Conservation (phyloP, 2,329 filamentous ascomycete species). For the Pseudogymnoascus sp. region DNA sequence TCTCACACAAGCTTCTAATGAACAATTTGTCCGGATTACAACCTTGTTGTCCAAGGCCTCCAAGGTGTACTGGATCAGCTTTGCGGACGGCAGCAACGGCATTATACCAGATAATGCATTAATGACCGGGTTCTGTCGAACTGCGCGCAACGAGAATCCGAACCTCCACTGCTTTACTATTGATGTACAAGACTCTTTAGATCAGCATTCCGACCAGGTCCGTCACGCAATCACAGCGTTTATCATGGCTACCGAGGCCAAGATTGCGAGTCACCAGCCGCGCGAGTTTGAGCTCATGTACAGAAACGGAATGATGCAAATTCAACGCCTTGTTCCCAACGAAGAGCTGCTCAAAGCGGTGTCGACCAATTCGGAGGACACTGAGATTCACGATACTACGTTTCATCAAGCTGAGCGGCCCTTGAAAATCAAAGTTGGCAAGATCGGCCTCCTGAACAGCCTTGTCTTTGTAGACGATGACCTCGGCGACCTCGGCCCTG, state of each 20-base stretch:
- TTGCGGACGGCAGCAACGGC: slow-evolving; percentile 10
- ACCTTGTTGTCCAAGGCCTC: neutral
- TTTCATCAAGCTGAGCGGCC: neutral
- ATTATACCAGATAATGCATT: slow-evolving; percentile 14
- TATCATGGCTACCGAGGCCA: neutral
- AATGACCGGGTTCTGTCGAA: slow-evolving; percentile 14
- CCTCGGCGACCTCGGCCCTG: neutral
- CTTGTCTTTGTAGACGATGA: neutral
- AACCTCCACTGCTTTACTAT: slow-evolving; percentile 15
- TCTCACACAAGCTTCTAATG: neutral
- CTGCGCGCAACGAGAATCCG: slow-evolving; percentile 14
- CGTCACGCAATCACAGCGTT: neutral
- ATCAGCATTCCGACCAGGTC: neutral
- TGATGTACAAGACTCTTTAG: slow-evolving; percentile 11
- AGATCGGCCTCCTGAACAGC: neutral
- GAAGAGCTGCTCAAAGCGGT: neutral
- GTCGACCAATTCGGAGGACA: neutral
- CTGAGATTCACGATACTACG: neutral
- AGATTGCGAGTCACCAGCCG: neutral
- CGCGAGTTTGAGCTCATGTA: neutral
- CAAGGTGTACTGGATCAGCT: slow-evolving; percentile 9
- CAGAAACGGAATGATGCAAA: neutral
- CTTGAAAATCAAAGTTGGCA: neutral
- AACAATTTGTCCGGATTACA: neutral
- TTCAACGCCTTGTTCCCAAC: neutral